Evolutionary conservation across 805 yeast species (phyloP), one percentile per base, ranked within the genome.

Genomic region (Candida cerambycidarum): DNA sequence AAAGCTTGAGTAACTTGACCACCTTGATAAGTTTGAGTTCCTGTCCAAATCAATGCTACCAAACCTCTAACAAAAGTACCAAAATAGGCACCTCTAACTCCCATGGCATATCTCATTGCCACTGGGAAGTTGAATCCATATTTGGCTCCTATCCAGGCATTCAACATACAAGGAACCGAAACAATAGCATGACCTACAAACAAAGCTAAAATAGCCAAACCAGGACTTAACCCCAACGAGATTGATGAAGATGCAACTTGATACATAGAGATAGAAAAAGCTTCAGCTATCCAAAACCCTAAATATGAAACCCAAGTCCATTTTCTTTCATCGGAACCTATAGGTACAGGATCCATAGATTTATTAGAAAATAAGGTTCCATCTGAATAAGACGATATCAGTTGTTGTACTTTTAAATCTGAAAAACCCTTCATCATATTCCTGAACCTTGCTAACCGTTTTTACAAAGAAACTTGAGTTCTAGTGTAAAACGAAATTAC

Each of bases 111-210:
- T 41, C 69, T 53, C 9, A 69, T 65, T 31, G 59, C 45, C 7
- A 65, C 61, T 3, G 73, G 66, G 48, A 61, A 69, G 3, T 71
- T 71, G 31, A 68, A 55, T 41, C 65, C 66, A 42, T 65, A 55
- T 32, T 54, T 55, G 17, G 57, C 50, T 24, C 69, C 69, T 16
- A 61, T 58, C 35, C 57, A 40, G 4, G 38, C 43, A 18, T 47
- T 48, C n/a, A 53, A 47, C 35, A 55, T 23, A 35, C 49, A 43
- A 39, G 51, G 39, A 25, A 55, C 50, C 13, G 53, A 42, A 29
- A 55, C 55, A 25, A 51, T 50, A 5, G 62, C 38, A 10, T 61
- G 56, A 41, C 64, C 63, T 18, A 50, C 42, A 11, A 55, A 30
- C 15, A 56, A 44, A 15, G 62, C 58, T 9, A 41, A 54, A 16